Evolutionary conservation across 495 filamentous ascomycete species (phyloP).

Genomic region (Annulohypoxylon maeteangense): DNA sequence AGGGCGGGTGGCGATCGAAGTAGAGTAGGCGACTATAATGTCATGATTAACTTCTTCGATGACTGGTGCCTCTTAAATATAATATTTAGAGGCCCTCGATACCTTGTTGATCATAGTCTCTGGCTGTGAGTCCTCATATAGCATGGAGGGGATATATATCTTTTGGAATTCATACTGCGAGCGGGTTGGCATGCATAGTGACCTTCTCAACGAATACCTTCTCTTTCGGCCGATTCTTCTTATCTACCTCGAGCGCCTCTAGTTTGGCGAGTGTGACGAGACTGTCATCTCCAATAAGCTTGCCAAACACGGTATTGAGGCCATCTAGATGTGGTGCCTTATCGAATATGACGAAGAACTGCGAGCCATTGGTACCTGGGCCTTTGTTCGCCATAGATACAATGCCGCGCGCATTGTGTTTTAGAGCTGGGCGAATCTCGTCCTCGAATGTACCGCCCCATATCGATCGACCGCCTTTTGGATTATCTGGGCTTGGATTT

Average conservation of each 20-base stretch:
- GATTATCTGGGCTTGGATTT: slow-evolving; percentile 65
- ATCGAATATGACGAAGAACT: slow-evolving; percentile 92
- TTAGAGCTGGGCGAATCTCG: slow-evolving; percentile 86
- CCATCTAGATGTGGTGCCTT: slow-evolving; percentile 93
- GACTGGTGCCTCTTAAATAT: not conserved
- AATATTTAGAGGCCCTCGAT: not conserved
- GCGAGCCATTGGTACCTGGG: slow-evolving; percentile 86
- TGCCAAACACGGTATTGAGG: slow-evolving; percentile 92
- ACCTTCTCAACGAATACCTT: slow-evolving; percentile 75
- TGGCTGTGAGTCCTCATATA: not conserved
- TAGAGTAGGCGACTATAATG: no score
- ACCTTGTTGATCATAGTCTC: not conserved
- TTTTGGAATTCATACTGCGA: slow-evolving; percentile 69
- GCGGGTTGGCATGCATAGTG: slow-evolving; percentile 92
- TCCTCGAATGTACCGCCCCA: slow-evolving; percentile 88
- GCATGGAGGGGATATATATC: not conserved
- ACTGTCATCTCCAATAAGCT: slow-evolving; percentile 73
- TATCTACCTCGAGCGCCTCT: slow-evolving; percentile 84
- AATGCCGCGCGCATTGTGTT: slow-evolving; percentile 87
- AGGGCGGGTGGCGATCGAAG: not conserved
- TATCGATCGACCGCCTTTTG: slow-evolving; percentile 87
- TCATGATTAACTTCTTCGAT: not conserved
- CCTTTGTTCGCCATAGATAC: slow-evolving; percentile 95
- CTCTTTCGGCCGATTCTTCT: slow-evolving; percentile 85
- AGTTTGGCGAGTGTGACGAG: slow-evolving; percentile 76